Base-by-base conservation (phyloP, 2,329 filamentous ascomycete species). In the Aspergillus fijiensis region DNA sequence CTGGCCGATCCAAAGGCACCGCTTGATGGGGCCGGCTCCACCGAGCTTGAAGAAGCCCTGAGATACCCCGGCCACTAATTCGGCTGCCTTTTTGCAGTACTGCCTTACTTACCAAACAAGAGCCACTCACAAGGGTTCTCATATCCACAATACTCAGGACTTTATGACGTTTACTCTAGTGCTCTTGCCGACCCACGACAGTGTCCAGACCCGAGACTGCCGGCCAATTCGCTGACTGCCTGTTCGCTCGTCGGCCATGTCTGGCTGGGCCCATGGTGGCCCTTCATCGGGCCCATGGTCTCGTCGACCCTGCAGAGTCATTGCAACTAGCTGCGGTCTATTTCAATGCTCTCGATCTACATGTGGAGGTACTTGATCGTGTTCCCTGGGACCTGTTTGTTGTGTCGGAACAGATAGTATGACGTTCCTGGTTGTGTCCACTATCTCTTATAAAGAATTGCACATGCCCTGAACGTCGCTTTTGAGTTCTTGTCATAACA, bases 381-480 rank as follows among this genome's bases (percentile, higher is more conserved):
- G 7, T 16, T 49, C 48, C 45, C 39, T 54, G 58, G 50, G 57
- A 48, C 54, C 53, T 57, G 57, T 42, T 57, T 59, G 54, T 35
- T n/a, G 61, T 51, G 35, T 61, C 51, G 51, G 47, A 59, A 47
- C 55, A 39, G 29, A 48, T 52, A 45, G 23, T 39, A 67, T 63
- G 63, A 62, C 63, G 53, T 63, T 54, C 49, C 45, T 31, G 21
- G 52, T 14, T 51, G 57, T 60, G 59, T 42, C 65, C 66, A 64
- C 64, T 49, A 21, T n/a, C 16, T 14, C 60, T 60, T 67, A 69
- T 69, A 69, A 69, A 67, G 65, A 29, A 67, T 52, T 55, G 29
- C 47, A 51, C 51, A 49, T 33, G 33, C 27, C 53, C 53, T 55
- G 53, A 25, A 12, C 23, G 19, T 57, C 55, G 11, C 51, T 31